Base-by-base conservation (phyloP, 768 basidiomycete genomes). In the Mrakia frigida region DNA sequence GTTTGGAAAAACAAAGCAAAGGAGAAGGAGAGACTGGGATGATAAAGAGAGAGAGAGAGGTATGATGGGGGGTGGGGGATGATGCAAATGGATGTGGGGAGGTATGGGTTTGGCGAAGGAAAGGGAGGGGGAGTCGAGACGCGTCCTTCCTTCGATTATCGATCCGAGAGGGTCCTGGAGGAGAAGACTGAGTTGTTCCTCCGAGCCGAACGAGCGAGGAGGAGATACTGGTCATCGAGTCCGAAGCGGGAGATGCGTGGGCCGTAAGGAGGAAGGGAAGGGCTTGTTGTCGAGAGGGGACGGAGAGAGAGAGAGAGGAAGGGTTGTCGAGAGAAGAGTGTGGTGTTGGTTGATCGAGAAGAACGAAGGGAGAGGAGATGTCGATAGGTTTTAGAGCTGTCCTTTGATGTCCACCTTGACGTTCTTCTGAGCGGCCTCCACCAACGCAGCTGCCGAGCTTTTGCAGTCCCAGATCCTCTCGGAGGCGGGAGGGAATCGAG, bases 321-420 rank as follows among this genome's bases (percentile, higher is more conserved):
- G 70, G n/a, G 41, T 28, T 23, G 68, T 25, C 21, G 70, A 52
- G 70, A 52, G 28, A 35, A 31, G 28, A 7, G 46, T 2, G 39
- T 21, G 25, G 31, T 6, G 7, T 28, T 7, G 14, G 69, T 1
- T 46, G n/a, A 31, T 6, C 9, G 28, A 16, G 7, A 39, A 39
- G 33, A 33, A 1, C 2, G 46, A 14, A 7, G 16, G 41, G 11
- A 11, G 67, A 37, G 1, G 43, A 28, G 39, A 68, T 5, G 65
- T 67, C 35, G 65, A 61, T 7, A 31, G n/a, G 18, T 28, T 33
- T 50, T 86, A 94, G 84, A 96, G 91, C 82, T 94, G 93, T 80
- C 96, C 96, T 86, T 89, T 94, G 84, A 98, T 93, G 81, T 88
- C 89, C 77, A 97, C 89, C 83, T 90, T 92, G 79, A 90, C 87